Percentiles rank a stretch among this genome's conserved stretches.
These are phyloP conservation scores for Fusarium neocosmosporiellum DNA, from an alignment of 2,329 filamentous ascomycete species.

Conservation along the genomic window DNA sequence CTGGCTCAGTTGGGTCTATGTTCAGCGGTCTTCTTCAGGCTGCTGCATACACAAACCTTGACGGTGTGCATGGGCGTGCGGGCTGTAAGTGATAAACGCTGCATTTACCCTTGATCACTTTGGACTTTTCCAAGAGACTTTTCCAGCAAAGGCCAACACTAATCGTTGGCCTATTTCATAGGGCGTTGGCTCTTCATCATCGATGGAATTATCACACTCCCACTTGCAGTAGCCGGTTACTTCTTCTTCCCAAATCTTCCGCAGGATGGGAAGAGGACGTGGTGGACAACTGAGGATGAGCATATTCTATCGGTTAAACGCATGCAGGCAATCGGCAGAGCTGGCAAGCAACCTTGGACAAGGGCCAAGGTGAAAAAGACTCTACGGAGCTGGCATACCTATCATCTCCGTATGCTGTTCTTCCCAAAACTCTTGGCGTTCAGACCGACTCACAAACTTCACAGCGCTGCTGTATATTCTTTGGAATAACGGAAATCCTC, in stretches of 20 bases:
- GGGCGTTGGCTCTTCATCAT: conserved; percentile 35
- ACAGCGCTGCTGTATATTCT: conserved; percentile 26
- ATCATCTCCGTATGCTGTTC: conserved; percentile 16
- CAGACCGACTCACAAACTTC: neutral
- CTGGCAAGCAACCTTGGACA: conserved; percentile 30
- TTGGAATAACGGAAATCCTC: conserved; percentile 33
- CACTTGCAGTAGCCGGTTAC: conserved; percentile 23
- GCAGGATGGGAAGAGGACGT: conserved; percentile 28
- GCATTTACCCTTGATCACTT: neutral
- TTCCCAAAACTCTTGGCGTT: neutral
- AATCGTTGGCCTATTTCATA: neutral
- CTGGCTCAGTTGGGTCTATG: conserved; percentile 22
- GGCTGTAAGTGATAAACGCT: conserved; percentile 22
- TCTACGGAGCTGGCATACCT: conserved; percentile 27
- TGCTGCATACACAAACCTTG: conserved; percentile 27
- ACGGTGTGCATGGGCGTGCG: conserved; percentile 25
- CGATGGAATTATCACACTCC: conserved; percentile 31
- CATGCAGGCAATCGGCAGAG: conserved; percentile 27
- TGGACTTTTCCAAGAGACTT: neutral
- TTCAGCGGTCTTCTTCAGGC: conserved; percentile 32
- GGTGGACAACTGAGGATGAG: conserved; percentile 33
- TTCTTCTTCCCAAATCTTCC: conserved; percentile 33
- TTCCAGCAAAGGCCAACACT: neutral
- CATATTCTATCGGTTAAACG: conserved; percentile 18
- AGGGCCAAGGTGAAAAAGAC: conserved; percentile 17